A percentile compares a stretch with the other conserved stretches of the same genome.
Conservation (phyloP, 2,329 filamentous ascomycete genomes). For the Bipolaris bicolor region DNA sequence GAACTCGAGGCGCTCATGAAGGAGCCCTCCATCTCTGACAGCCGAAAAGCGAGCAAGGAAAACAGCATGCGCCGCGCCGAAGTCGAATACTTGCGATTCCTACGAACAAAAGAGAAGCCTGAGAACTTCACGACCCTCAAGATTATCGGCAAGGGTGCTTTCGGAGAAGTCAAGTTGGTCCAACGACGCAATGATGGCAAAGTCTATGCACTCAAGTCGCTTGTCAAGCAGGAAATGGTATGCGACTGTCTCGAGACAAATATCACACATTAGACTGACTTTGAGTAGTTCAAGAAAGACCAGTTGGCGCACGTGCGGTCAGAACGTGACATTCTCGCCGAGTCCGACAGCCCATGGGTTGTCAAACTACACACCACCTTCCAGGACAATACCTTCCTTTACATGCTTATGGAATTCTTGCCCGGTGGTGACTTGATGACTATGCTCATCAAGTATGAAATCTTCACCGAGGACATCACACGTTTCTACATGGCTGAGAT, state of each 20-base stretch:
- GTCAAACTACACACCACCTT: constrained; percentile 99
- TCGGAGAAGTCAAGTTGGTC: constrained; percentile 96
- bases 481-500: constrained; percentile 99
- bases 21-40: constrained; percentile 74
- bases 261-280: constrained; percentile 24
- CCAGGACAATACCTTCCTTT: constrained; percentile 93
- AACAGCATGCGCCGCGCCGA: constrained; percentile 85
- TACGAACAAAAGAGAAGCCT: constrained; percentile 90
- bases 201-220: constrained; percentile 96
- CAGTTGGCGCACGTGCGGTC: constrained; percentile 96
- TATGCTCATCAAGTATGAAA: constrained; percentile 99
- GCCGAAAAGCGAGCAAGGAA: constrained; percentile 83
- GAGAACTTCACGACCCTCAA: constrained; percentile 96
- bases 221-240: constrained; percentile 97
- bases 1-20: constrained; percentile 87
- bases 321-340: constrained; percentile 95
- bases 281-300: constrained; percentile 83
- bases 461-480: constrained; percentile 98
- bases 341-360: constrained; percentile 99
- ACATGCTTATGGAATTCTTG: constrained; percentile 99
- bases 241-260: constrained; percentile 1
- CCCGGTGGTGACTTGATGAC: constrained; percentile 99
- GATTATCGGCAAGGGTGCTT: constrained; percentile 98
- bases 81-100: constrained; percentile 89
- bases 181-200: constrained; percentile 96